These are phyloP conservation scores for Blastosporella zonata DNA, from an alignment of 1,284 basidiomycete genomes.

Conservation along the genomic window DNA sequence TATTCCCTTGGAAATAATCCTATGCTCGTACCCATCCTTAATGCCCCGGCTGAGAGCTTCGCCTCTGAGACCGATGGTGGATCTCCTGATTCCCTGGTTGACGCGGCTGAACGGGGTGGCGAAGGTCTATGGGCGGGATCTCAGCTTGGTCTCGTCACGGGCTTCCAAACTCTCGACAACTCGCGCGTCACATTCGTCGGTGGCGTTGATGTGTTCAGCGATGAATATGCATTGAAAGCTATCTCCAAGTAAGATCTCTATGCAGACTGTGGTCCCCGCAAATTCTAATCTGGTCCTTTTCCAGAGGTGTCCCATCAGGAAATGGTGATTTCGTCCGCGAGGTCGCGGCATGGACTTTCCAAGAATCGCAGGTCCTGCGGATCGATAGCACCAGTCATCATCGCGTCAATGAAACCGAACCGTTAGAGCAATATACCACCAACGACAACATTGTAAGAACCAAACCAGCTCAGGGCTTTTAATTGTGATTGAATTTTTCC, in stretches of 20 bases:
- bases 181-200: slow-evolving; percentile 83
- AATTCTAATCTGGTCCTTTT: slow-evolving; percentile 10
- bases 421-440: slow-evolving; percentile 74
- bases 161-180: slow-evolving; percentile 83
- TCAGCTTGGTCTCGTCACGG: slow-evolving; percentile 75
- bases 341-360: slow-evolving; percentile 88
- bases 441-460: slow-evolving; percentile 79
- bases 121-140: slow-evolving; percentile 80
- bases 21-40: slow-evolving; percentile 77
- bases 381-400: slow-evolving; percentile 78
- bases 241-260: slow-evolving; percentile 51
- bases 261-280: neutral
- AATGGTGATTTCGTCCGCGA: slow-evolving; percentile 77
- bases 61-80: slow-evolving; percentile 62
- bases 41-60: slow-evolving; percentile 74
- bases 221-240: slow-evolving; percentile 65
- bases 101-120: slow-evolving; percentile 66
- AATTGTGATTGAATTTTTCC: slow-evolving; percentile 3
- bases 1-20: slow-evolving; percentile 80
- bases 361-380: slow-evolving; percentile 79
- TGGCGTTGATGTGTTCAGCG: slow-evolving; percentile 74
- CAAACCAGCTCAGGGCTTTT: neutral
- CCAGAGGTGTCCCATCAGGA: slow-evolving; percentile 61
- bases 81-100: slow-evolving; percentile 55
- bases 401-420: slow-evolving; percentile 56